Conservation (phyloP, 805 yeast species). For the Zygoascus flipseniorum region DNA sequence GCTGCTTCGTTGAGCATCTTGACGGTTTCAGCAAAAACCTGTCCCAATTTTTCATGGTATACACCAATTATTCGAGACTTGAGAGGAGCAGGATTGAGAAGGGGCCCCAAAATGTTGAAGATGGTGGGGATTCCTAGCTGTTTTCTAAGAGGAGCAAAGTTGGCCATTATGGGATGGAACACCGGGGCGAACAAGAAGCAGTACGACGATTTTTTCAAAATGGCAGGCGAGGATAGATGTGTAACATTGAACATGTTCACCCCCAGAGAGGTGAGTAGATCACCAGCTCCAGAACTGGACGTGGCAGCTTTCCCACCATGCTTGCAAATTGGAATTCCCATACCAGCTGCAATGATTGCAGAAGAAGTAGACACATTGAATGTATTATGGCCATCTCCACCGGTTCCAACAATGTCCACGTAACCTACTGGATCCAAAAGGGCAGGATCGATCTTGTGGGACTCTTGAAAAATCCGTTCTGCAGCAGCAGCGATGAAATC, state of each 20-base stretch:
- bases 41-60: conserved; percentile 69
- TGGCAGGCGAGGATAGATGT: conserved; percentile 48
- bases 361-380: conserved; percentile 94
- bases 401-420: conserved; percentile 94
- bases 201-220: conserved; percentile 40
- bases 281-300: conserved; percentile 90
- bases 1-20: conserved; percentile 46
- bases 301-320: conserved; percentile 98
- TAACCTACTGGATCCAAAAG: conserved; percentile 35
- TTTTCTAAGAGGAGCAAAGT: conserved; percentile 70
- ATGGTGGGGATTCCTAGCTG: conserved; percentile 84
- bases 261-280: conserved; percentile 71
- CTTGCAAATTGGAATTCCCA: conserved; percentile 70
- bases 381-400: conserved; percentile 97
- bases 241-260: conserved; percentile 70
- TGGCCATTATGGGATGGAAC: conserved; percentile 86
- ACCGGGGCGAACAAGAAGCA: conserved; percentile 86
- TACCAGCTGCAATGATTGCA: conserved; percentile 91
- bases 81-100: conserved; percentile 81
- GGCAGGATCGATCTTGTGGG: conserved; percentile 18
- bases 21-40: conserved; percentile 76
- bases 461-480: conserved; percentile 52
- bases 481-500: conserved; percentile 84
- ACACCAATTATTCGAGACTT: conserved; percentile 85
- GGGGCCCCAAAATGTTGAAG: conserved; percentile 89